Evolutionary conservation across 2,329 filamentous ascomycete genomes (phyloP).

Genomic region (Fusarium multiceps): DNA sequence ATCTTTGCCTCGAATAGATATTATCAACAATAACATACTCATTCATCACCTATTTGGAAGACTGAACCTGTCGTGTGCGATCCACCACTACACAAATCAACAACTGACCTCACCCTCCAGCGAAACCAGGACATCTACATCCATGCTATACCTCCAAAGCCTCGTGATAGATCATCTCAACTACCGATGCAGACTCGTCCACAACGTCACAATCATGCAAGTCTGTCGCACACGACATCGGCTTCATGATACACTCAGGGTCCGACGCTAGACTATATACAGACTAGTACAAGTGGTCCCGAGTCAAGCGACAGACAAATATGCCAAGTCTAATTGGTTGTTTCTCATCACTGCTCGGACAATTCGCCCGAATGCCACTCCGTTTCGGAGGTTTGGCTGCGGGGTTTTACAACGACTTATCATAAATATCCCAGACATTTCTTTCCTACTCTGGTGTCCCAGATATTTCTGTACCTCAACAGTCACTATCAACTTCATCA

Average conservation of each 20-base stretch:
- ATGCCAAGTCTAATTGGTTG: neutral
- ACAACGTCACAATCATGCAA: neutral
- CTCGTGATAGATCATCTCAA: too few relatives aligned
- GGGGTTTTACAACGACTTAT: conserved; percentile 3
- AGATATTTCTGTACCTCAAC: too few relatives aligned
- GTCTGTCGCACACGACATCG: neutral
- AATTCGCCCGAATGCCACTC: neutral
- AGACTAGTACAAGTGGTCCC: neutral
- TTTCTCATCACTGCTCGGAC: neutral
- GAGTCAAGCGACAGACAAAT: neutral
- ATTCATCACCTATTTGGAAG: neutral
- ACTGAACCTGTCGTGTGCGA: neutral
- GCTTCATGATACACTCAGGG: neutral
- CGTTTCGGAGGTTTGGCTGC: conserved; percentile 3
- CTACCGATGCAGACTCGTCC: too few relatives aligned
- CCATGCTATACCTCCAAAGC: too few relatives aligned
- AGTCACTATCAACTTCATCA: neutral
- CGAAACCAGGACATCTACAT: too few relatives aligned
- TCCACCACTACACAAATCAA: neutral
- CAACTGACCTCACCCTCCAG: neutral
- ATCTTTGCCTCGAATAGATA: neutral
- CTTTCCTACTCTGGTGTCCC: too few relatives aligned
- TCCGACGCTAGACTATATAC: neutral
- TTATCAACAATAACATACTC: neutral
- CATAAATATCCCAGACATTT: neutral